Conservation (phyloP, 768 basidiomycete genomes). For the Rhodosporidiobolus odoratus region DNA sequence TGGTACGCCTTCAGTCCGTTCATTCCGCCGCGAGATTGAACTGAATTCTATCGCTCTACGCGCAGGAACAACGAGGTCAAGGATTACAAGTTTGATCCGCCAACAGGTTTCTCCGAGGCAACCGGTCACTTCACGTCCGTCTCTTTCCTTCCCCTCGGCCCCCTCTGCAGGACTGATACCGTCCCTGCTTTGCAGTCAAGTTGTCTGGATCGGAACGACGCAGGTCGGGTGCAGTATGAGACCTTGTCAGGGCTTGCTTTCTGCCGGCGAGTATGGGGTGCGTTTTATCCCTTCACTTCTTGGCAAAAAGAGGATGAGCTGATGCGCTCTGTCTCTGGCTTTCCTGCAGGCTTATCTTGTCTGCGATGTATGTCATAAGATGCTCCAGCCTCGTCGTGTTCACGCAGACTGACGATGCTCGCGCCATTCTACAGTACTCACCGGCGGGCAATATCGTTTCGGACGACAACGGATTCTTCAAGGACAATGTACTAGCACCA, state of each 20-base stretch:
- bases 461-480: neutral
- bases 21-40: neutral
- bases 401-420: neutral
- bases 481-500: neutral
- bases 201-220: conserved; percentile 10
- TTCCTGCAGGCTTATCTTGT: neutral
- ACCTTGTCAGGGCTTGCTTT: neutral
- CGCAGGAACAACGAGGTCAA: conserved; percentile 15
- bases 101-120: conserved; percentile 12
- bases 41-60: neutral
- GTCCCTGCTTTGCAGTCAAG: neutral
- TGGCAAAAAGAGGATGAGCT: no score
- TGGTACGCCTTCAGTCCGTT: conserved; percentile 1
- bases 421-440: neutral
- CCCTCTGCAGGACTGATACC: neutral
- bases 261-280: conserved; percentile 2
- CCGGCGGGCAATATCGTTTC: neutral
- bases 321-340: neutral
- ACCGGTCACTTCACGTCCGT: conserved; percentile 8
- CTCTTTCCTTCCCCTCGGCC: neutral
- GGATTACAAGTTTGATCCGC: neutral
- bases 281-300: conserved; percentile 1
- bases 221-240: conserved; percentile 8
- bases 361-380: neutral
- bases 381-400: neutral